phyloP scores from a whole-genome alignment of 2,329 filamentous ascomycete genomes.

The Colletotrichum sp. region DNA sequence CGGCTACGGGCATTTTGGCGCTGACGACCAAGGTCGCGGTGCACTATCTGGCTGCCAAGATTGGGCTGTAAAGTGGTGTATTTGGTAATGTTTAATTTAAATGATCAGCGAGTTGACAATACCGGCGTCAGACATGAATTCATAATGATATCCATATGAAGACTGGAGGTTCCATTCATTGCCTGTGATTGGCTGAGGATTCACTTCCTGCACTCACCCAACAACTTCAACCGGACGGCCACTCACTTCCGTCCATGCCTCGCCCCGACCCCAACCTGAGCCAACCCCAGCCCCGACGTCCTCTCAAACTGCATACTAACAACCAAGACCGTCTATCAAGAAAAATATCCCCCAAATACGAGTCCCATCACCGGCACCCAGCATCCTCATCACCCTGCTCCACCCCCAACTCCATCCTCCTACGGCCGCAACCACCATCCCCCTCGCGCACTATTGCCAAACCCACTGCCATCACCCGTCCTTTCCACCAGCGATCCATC shows the following conservation, averaged over 20 bases:
- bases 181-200: neutral
- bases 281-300: neutral
- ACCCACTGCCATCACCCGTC: neutral
- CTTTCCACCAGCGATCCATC: neutral
- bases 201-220: neutral
- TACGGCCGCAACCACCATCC: neutral
- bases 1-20: neutral
- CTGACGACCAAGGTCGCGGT: neutral
- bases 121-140: neutral
- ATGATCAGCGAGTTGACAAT: neutral
- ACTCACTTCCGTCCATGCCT: rapidly evolving
- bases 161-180: neutral
- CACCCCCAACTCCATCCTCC: neutral
- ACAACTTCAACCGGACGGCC: neutral
- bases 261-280: neutral
- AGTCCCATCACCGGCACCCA: neutral
- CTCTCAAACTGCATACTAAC: neutral
- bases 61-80: neutral
- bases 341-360: neutral
- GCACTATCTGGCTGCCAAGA: neutral
- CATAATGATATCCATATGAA: neutral
- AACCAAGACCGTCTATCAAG: neutral
- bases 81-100: neutral
- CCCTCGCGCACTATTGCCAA: neutral
- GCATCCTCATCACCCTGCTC: neutral